phyloP scores from a whole-genome alignment of 1,284 basidiomycete species.

The Ustilago xerochloae region DNA sequence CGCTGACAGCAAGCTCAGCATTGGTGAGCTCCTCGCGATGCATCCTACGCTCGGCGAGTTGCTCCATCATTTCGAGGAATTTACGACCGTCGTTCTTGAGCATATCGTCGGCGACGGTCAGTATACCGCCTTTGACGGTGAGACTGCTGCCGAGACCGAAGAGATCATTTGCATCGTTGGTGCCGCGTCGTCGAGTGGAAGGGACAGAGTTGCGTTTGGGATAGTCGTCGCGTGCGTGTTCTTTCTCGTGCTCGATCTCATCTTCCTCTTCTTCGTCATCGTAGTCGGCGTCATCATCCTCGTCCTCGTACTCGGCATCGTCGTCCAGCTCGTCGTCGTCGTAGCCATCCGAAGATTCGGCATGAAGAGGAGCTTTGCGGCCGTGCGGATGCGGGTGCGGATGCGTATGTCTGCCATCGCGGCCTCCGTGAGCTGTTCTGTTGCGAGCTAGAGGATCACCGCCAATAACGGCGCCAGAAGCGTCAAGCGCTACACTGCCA shows the following conservation, averaged over 20 bases:
- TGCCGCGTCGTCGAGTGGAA: constrained; percentile 31
- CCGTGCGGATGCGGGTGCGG: constrained; percentile 40
- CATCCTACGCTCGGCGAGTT: constrained; percentile 92
- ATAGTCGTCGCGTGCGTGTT: constrained; percentile 61
- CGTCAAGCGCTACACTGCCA: constrained; percentile 92
- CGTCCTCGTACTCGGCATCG: constrained; percentile 74
- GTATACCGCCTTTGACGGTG: constrained; percentile 89
- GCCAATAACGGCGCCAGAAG: constrained; percentile 82
- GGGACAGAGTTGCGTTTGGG: constrained; percentile 42
- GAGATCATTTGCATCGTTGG: constrained; percentile 73
- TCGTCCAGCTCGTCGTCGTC: constrained; percentile 63
- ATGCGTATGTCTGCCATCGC: constrained; percentile 48
- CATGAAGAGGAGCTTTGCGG: constrained; percentile 38
- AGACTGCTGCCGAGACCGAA: constrained; percentile 82
- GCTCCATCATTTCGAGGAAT: constrained; percentile 99
- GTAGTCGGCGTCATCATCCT: constrained; percentile 68
- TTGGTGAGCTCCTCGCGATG: constrained; percentile 81
- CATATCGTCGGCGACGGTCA: constrained; percentile 98
- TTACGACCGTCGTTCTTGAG: constrained; percentile 98
- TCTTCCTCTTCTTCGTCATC: constrained; percentile 63
- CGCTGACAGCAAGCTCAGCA: constrained; percentile 70
- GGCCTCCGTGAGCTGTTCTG: constrained; percentile 21
- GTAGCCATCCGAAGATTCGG: constrained; percentile 52
- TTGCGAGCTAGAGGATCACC: constrained; percentile 71
- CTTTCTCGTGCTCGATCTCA: constrained; percentile 61